These are phyloP conservation scores for Helichrysum umbraculigerum DNA, from an alignment of 129 eudicot species.

Conservation along the genomic window DNA sequence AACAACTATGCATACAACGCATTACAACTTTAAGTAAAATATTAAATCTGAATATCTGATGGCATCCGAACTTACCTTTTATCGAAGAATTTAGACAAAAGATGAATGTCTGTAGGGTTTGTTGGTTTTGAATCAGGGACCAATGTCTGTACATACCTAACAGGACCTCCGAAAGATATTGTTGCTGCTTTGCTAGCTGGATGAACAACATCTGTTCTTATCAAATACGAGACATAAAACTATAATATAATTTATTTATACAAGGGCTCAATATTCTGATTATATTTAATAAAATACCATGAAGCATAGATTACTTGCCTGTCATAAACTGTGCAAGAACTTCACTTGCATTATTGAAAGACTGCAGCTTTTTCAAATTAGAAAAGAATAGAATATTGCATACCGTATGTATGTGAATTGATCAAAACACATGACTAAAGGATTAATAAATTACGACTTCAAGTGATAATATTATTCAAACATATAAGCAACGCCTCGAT, in stretches of 20 bases:
- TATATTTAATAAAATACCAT: neutral
- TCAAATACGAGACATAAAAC: too few species aligned
- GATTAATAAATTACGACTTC: too few species aligned
- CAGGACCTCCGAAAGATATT: conserved; percentile 39
- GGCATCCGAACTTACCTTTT: conserved; percentile 44
- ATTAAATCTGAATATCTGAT: neutral
- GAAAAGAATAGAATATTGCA: conserved; percentile 1
- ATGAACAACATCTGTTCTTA: neutral
- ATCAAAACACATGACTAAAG: too few species aligned
- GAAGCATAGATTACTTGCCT: conserved; percentile 39
- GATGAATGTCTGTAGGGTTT: conserved; percentile 50
- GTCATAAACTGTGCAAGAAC: conserved; percentile 37
- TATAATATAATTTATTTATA: neutral
- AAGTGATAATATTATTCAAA: too few species aligned
- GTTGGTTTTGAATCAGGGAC: conserved; percentile 85
- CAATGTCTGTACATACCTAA: conserved; percentile 49
- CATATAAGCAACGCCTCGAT: too few species aligned
- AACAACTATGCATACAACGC: too few species aligned
- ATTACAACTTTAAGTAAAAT: neutral
- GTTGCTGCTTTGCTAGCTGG: conserved; percentile 28
- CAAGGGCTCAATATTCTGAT: neutral
- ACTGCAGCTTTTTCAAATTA: conserved; percentile 38
- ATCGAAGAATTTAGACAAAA: conserved; percentile 66
- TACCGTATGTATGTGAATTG: too few species aligned
- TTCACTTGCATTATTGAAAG: conserved; percentile 35